Percentiles rank a stretch among this genome's conserved stretches.
These are phyloP conservation scores for Trichophyton equinum DNA, from an alignment of 2,329 filamentous ascomycete species.

Conservation along the genomic window DNA sequence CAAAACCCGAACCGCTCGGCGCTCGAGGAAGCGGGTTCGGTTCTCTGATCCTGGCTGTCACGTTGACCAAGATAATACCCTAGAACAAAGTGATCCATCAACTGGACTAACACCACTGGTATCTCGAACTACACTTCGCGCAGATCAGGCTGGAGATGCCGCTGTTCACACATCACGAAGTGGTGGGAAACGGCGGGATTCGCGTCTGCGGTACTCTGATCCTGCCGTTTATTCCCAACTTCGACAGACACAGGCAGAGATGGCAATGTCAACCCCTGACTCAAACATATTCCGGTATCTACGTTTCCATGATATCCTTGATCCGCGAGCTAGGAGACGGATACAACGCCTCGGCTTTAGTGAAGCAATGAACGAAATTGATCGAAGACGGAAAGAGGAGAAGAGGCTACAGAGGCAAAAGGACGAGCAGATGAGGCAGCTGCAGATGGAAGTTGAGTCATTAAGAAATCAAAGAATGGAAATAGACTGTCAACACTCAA, in stretches of 20 bases:
- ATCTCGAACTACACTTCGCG: slow-evolving; percentile 7
- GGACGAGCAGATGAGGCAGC: slow-evolving; percentile 20
- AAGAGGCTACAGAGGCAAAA: slow-evolving; percentile 18
- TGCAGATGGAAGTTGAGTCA: slow-evolving; percentile 18
- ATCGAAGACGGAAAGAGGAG: slow-evolving; percentile 28
- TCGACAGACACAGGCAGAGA: slow-evolving; percentile 3
- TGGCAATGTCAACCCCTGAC: not conserved
- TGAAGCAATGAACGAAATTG: slow-evolving; percentile 34
- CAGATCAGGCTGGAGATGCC: not conserved
- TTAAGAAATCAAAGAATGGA: slow-evolving; percentile 15
- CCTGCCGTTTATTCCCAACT: not conserved
- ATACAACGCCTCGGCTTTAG: slow-evolving; percentile 35
- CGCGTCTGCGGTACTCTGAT: slow-evolving; percentile 7
- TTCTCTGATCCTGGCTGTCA: not conserved
- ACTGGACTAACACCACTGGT: slow-evolving; percentile 11
- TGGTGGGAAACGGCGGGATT: not conserved
- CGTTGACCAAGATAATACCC: not conserved
- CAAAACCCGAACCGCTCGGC: not conserved
- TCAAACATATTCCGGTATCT: slow-evolving; percentile 22
- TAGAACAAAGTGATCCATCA: not conserved
- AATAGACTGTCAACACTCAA: not conserved
- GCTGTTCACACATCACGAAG: not conserved
- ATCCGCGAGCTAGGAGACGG: slow-evolving; percentile 31
- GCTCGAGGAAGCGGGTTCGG: not conserved
- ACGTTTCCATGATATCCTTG: slow-evolving; percentile 33